Conservation (phyloP, 495 filamentous ascomycete species). For the Rhizodiscina lignyota region DNA sequence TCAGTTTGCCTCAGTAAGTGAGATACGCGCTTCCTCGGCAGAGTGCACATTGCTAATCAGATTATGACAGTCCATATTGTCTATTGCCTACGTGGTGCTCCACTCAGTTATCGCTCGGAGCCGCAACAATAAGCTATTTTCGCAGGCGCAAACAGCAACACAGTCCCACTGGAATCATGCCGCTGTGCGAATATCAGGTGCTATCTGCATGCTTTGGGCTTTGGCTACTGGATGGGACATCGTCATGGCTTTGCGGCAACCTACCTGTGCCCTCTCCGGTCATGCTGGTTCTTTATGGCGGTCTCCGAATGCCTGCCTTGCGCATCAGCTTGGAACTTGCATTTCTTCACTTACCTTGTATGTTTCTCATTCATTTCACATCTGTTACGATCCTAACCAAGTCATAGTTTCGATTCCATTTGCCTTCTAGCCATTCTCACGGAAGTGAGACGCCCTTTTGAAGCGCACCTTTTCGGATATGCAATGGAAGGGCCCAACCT, state of each 20-base stretch:
- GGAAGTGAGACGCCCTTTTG: slow-evolving; percentile 12
- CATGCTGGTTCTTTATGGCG: slow-evolving; percentile 5
- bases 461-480: slow-evolving; percentile 10
- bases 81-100: slow-evolving; percentile 9
- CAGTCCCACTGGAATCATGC: slow-evolving; percentile 7
- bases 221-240: slow-evolving; percentile 14
- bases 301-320: slow-evolving; percentile 7
- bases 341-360: slow-evolving; percentile 13
- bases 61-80: slow-evolving; percentile 8
- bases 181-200: slow-evolving; percentile 10
- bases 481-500: not conserved
- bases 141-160: slow-evolving; percentile 2
- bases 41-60: not conserved
- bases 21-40: not conserved
- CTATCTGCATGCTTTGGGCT: slow-evolving; percentile 13
- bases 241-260: slow-evolving; percentile 10
- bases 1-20: slow-evolving; percentile 11
- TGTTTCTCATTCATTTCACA: not conserved
- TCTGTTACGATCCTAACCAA: not conserved
- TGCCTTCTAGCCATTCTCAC: slow-evolving; percentile 11
- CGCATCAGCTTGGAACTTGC: slow-evolving; percentile 4
- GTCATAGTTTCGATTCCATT: slow-evolving; percentile 10
- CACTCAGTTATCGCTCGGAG: slow-evolving; percentile 11
- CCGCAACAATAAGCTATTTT: too few species aligned
- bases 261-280: slow-evolving; percentile 7